Evolutionary conservation across 768 basidiomycete species (phyloP).

Genomic region (Fibroporia radiculosa): DNA sequence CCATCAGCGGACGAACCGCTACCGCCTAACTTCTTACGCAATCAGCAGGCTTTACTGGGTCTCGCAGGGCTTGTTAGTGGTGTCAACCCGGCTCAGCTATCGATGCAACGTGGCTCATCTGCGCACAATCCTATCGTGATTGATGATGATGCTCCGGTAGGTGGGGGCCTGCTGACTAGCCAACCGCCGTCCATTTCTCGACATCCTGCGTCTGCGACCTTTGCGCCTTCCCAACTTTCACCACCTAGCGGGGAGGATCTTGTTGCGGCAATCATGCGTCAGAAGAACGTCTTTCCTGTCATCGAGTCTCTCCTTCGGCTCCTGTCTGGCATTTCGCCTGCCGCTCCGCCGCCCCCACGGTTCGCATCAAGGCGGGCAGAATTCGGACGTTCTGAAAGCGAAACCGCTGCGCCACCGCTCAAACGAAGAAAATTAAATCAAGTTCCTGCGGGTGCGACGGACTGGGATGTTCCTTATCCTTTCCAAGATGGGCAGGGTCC

Average conservation of each 20-base stretch:
- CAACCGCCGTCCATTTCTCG: constrained; percentile 23
- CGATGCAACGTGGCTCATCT: constrained; percentile 39
- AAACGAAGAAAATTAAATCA: constrained; percentile 59
- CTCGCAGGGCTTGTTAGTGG: constrained; percentile 64
- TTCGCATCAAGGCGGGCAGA: constrained; percentile 3
- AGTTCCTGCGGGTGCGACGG: constrained; percentile 73
- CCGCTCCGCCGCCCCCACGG: constrained; percentile 3
- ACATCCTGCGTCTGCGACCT: constrained; percentile 17
- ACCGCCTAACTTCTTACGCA: constrained; percentile 66
- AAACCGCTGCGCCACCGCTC: constrained; percentile 20
- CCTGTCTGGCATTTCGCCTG: constrained; percentile 32
- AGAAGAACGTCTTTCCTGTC: constrained; percentile 62
- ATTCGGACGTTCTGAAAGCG: constrained; percentile 4
- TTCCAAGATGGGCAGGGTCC: constrained; percentile 69
- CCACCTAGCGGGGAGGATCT: constrained; percentile 52
- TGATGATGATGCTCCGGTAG: constrained; percentile 28
- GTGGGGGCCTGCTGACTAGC: constrained; percentile 10
- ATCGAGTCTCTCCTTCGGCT: constrained; percentile 55
- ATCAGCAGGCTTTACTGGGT: constrained; percentile 64
- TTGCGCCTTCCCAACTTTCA: constrained; percentile 38
- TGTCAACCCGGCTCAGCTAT: constrained; percentile 49
- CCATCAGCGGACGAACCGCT: constrained; percentile 55
- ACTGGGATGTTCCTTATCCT: constrained; percentile 82
- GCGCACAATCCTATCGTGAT: constrained; percentile 63
- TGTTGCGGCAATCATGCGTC: constrained; percentile 47